Conservation (phyloP, 805 yeast species). For the Candida hungchunana region DNA sequence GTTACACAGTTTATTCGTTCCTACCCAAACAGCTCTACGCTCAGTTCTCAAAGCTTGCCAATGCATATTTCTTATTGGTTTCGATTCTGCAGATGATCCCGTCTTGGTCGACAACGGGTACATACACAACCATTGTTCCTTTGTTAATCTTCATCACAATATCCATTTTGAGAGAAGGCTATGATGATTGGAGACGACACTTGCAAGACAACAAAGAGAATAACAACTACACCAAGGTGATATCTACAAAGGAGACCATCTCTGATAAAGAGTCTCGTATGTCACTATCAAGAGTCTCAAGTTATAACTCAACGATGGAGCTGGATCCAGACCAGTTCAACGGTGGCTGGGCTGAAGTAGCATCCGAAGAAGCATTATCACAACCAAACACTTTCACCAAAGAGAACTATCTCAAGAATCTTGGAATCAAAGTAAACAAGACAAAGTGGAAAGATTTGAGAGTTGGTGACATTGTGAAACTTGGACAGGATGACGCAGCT, state of each 20-base stretch:
- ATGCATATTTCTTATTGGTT: conserved; percentile 82
- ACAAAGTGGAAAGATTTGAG: conserved; percentile 67
- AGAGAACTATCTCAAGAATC: conserved; percentile 24
- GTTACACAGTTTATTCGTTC: conserved; percentile 76
- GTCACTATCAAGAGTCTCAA: conserved; percentile 4
- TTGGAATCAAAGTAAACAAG: conserved; percentile 22
- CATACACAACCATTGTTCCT: conserved; percentile 90
- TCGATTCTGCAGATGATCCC: conserved; percentile 96
- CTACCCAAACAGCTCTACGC: conserved; percentile 85
- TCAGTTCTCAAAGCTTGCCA: conserved; percentile 91
- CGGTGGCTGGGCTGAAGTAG: neutral
- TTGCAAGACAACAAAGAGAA: conserved; percentile 83
- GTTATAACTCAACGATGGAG: conserved; percentile 15
- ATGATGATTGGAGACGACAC: conserved; percentile 87
- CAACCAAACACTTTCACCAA: conserved; percentile 27
- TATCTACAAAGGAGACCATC: conserved; percentile 31
- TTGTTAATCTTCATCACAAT: conserved; percentile 79
- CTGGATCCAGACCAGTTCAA: conserved; percentile 9
- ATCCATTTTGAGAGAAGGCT: conserved; percentile 89
- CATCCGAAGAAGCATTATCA: conserved; percentile 6
- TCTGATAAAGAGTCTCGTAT: too few species aligned
- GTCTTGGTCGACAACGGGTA: conserved; percentile 96
- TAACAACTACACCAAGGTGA: conserved; percentile 43
- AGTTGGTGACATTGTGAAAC: conserved; percentile 82
- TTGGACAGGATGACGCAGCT: conserved; percentile 81